phyloP scores from a whole-genome alignment of 1,139 yeast genomes.

The Eremothecium sinecaudum region DNA sequence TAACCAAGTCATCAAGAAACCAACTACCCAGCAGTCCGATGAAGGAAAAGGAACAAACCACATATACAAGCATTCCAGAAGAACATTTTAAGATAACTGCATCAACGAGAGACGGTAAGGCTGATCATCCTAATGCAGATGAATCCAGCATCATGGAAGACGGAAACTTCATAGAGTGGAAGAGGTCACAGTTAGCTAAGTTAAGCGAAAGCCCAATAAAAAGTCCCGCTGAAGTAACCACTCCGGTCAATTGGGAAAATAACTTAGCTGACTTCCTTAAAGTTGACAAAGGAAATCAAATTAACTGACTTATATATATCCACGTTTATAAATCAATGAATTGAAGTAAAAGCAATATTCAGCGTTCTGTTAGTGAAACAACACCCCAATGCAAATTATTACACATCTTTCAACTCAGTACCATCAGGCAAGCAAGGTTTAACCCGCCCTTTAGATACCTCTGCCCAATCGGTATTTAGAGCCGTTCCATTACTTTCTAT shows the following conservation, averaged over 20 bases:
- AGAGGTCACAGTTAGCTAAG: constrained; percentile 22
- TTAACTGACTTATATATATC: too few species aligned
- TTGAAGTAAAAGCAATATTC: too few species aligned
- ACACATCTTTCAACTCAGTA: constrained; percentile 39
- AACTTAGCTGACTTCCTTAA: too few species aligned
- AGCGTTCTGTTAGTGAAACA: too few species aligned
- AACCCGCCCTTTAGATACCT: constrained; percentile 58
- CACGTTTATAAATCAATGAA: too few species aligned
- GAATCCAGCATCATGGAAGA: constrained; percentile 28
- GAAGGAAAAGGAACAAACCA: background rate
- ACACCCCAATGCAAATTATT: too few species aligned
- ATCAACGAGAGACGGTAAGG: background rate
- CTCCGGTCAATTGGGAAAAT: constrained; percentile 9
- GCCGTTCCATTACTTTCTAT: constrained; percentile 93
- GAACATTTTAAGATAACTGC: background rate
- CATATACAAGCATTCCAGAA: background rate
- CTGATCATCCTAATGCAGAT: constrained; percentile 9
- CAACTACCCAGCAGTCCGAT: constrained; percentile 2
- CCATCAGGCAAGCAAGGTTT: constrained; percentile 77
- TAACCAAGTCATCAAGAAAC: background rate
- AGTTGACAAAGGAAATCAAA: too few species aligned
- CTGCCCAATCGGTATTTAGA: constrained; percentile 90
- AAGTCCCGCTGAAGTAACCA: constrained; percentile 5
- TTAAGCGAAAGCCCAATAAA: constrained; percentile 12
- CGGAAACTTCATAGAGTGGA: constrained; percentile 23